Evolutionary conservation across 495 filamentous ascomycete genomes (phyloP).

Genomic region (Aspergillus panamensis): DNA sequence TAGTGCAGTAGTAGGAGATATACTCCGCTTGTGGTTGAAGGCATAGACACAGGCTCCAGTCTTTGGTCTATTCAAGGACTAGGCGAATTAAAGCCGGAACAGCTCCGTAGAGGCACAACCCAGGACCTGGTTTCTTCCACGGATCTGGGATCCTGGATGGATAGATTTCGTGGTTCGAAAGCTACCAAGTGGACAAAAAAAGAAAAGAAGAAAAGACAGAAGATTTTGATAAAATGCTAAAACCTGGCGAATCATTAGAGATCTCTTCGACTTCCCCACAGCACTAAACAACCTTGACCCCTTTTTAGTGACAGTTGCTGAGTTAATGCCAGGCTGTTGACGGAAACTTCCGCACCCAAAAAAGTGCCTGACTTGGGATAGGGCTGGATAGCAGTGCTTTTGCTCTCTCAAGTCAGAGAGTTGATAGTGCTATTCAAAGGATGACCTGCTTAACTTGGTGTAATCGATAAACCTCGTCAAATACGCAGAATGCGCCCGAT

Average conservation of each 20-base stretch:
- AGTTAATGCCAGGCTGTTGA: background rate
- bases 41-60: no score
- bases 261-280: background rate
- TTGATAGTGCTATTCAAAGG: no score
- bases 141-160: no score
- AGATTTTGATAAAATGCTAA: slow-evolving; percentile 12
- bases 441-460: no score
- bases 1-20: no score
- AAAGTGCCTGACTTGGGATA: background rate
- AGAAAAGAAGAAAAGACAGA: background rate
- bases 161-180: background rate
- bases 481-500: no score
- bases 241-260: slow-evolving; percentile 7
- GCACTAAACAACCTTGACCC: background rate
- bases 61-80: no score
- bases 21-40: no score
- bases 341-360: background rate
- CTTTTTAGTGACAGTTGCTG: background rate
- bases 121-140: background rate
- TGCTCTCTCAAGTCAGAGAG: background rate
- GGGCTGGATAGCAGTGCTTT: background rate
- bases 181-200: background rate
- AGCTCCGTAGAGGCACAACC: no score
- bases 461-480: no score
- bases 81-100: no score